A percentile compares a stretch with the other conserved stretches of the same genome.
Evolutionary conservation across 495 filamentous ascomycete species (phyloP).

Genomic region (Trichocladium uniseriatum): DNA sequence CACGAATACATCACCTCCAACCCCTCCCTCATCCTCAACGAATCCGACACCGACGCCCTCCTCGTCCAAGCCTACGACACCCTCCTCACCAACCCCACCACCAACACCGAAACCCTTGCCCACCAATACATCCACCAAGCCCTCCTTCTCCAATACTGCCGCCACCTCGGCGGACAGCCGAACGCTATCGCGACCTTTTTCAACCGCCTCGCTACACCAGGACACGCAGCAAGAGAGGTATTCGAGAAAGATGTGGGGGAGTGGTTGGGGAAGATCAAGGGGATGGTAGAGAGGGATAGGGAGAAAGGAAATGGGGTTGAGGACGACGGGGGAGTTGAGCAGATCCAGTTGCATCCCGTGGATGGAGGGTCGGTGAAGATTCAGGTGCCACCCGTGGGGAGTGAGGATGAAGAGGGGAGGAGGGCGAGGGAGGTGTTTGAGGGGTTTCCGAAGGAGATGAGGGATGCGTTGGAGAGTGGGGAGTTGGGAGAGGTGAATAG

Average conservation of each 20-base stretch:
- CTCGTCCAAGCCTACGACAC: constrained; percentile 85
- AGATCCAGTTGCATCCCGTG: constrained; percentile 96
- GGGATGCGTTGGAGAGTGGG: constrained; percentile 72
- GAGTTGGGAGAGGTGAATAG: constrained; percentile 91
- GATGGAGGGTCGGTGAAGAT: constrained; percentile 89
- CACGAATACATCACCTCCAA: constrained; percentile 64
- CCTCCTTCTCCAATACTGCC: constrained; percentile 87
- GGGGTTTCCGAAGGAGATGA: constrained; percentile 67
- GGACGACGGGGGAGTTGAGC: constrained; percentile 65
- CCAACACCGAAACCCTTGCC: no score
- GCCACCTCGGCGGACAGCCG: constrained; percentile 69
- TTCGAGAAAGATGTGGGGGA: constrained; percentile 87
- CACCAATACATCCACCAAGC: constrained; percentile 91
- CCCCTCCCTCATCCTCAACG: constrained; percentile 67
- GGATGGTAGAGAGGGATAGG: no score
- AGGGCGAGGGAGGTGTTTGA: constrained; percentile 71
- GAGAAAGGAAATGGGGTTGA: no score
- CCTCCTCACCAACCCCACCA: constrained; percentile 62
- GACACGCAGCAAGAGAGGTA: constrained; percentile 82
- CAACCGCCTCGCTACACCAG: constrained; percentile 84
- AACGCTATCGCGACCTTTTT: constrained; percentile 92
- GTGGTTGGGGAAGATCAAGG: constrained; percentile 55
- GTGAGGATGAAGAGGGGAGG: constrained; percentile 55
- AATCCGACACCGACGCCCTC: constrained; percentile 85
- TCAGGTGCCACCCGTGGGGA: constrained; percentile 56